Evolutionary conservation across 495 filamentous ascomycete species (phyloP).

Genomic region (Lineolata rhizophorae): DNA sequence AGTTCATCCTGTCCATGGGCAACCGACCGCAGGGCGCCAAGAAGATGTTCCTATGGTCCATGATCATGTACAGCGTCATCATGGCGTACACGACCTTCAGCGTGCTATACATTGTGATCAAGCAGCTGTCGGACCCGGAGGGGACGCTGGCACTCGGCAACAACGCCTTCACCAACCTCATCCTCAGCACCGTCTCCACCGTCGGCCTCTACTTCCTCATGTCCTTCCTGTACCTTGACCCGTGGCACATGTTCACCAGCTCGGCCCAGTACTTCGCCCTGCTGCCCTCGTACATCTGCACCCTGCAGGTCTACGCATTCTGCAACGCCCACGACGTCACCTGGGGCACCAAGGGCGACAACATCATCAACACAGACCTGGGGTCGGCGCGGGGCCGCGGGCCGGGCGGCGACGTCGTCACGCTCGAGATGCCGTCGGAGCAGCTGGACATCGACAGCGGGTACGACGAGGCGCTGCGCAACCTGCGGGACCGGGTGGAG

Average conservation of each 20-base stretch:
- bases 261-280: conserved; percentile 86
- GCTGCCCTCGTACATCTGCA: conserved; percentile 87
- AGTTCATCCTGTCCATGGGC: conserved; percentile 96
- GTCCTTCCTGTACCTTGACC: conserved; percentile 88
- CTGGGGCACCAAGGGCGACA: conserved; percentile 98
- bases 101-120: conserved; percentile 62
- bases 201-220: conserved; percentile 91
- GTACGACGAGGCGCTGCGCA: conserved; percentile 92
- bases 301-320: conserved; percentile 93
- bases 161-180: conserved; percentile 83
- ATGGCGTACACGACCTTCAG: conserved; percentile 94
- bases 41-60: conserved; percentile 68
- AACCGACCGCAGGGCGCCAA: conserved; percentile 94
- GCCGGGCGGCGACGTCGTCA: conserved; percentile 49
- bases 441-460: conserved; percentile 96
- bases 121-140: conserved; percentile 39
- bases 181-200: conserved; percentile 73
- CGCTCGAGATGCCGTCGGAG: conserved; percentile 90
- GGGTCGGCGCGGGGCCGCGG: conserved; percentile 49
- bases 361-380: conserved; percentile 75
- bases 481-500: conserved; percentile 80
- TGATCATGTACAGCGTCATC: conserved; percentile 76
- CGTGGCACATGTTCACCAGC: conserved; percentile 98
- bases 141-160: conserved; percentile 39
- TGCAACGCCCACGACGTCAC: conserved; percentile 99